Conservation (phyloP, 2,329 filamentous ascomycete genomes). For the Fusarium dimerum region DNA sequence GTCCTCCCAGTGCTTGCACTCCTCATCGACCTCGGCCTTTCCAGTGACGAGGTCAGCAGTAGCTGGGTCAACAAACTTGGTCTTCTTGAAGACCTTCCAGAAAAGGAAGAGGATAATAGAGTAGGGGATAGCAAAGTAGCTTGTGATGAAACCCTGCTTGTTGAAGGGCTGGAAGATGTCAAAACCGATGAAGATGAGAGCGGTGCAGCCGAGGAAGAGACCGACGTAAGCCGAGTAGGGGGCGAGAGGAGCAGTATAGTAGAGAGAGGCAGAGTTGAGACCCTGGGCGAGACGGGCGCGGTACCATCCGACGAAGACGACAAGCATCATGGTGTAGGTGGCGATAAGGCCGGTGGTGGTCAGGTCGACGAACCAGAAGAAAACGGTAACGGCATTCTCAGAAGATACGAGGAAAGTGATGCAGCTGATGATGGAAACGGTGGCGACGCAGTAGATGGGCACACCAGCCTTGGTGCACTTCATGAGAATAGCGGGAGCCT, state of each 20-base stretch:
- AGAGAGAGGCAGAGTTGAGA: constrained; percentile 45
- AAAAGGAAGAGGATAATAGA: constrained; percentile 56
- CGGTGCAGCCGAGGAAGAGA: constrained; percentile 45
- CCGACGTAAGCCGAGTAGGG: constrained; percentile 55
- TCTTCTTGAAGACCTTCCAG: constrained; percentile 43
- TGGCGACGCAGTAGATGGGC: constrained; percentile 53
- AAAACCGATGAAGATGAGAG: constrained; percentile 59
- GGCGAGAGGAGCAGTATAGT: constrained; percentile 51
- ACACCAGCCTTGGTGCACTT: constrained; percentile 61
- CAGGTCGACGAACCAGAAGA: constrained; percentile 56
- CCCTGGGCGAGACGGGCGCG: constrained; percentile 52
- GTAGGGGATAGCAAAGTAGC: constrained; percentile 56
- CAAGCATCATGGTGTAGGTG: constrained; percentile 50
- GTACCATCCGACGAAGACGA: constrained; percentile 46
- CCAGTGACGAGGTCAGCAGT: constrained; percentile 45
- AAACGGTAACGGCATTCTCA: constrained; percentile 46
- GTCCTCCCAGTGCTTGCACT: constrained; percentile 46
- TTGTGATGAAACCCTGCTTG: constrained; percentile 50
- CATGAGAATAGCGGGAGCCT: constrained; percentile 51
- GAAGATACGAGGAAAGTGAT: constrained; percentile 53
- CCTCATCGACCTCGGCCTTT: constrained; percentile 65
- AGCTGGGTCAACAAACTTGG: constrained; percentile 40
- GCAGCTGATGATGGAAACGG: constrained; percentile 49
- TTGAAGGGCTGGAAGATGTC: constrained; percentile 54
- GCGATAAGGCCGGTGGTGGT: constrained; percentile 58